Base-by-base conservation (phyloP, 2,329 filamentous ascomycete species). In the Hypomyces rosellus region DNA sequence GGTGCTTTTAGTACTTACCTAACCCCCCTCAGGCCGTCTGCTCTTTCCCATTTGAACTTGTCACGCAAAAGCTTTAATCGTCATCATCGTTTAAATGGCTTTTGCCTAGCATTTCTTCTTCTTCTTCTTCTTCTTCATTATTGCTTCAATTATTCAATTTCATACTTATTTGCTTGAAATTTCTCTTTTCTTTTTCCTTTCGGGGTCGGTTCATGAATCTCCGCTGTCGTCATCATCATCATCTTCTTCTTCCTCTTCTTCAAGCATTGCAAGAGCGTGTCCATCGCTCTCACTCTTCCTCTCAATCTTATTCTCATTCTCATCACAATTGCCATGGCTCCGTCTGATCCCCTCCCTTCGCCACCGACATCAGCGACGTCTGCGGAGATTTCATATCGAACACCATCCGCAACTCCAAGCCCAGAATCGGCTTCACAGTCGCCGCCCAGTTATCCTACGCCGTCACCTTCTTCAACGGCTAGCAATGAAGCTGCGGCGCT, bases 331-430 rank as follows among this genome's bases (percentile, higher is more conserved):
- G 33, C 14, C 36, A 45, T 48, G 50, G 34, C 41, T 48, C 22
- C 45, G 30, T 22, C 34, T 44, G n/a, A 41, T 18, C 41, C 36
- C 15, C 40, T 43, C 13, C 14, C 14, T 9, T 40, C 37, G 18
- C 41, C 45, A 30, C 25, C 41, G 34, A 18, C 25, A 2, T 40
- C 45, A 39, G 33, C 40, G 22, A 22, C 50, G 34, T 39, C 37
- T 18, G 46, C 13, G 2, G 46, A 52, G 42, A 22, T 12, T 34
- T 45, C 46, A 14, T 52, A 52, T 18, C 50, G 40, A 11, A 52
- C 50, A 36, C 50, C 50, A 42, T 46, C 33, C 4, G 42, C 50
- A 20, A 52, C 50, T 38, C 50, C 50, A 15, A 43, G 40, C 30
- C 22, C 42, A 16, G 43, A 43, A n/a, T 46, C 50, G 14, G 34